phyloP scores from a whole-genome alignment of 768 basidiomycete genomes.

The Lentinula edodes region DNA sequence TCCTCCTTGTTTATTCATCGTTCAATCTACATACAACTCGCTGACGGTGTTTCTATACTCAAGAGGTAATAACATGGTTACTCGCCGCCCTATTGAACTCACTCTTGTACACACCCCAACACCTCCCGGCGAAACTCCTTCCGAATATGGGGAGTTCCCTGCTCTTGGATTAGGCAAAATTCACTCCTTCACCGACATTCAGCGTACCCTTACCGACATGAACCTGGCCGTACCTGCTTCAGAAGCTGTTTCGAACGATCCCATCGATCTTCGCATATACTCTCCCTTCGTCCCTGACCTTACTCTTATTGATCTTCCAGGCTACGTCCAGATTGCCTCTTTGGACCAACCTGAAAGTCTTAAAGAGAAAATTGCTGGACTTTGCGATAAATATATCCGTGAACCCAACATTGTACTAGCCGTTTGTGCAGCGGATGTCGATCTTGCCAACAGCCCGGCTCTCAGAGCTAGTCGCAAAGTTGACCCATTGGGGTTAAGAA shows the following conservation, averaged over 20 bases:
- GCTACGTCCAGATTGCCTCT: constrained; percentile 92
- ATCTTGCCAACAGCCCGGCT: constrained; percentile 96
- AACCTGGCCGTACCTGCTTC: constrained; percentile 90
- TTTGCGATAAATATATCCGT: constrained; percentile 97
- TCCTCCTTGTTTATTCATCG: background rate
- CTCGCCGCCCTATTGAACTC: constrained; percentile 94
- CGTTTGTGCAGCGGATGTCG: constrained; percentile 97
- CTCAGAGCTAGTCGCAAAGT: constrained; percentile 89
- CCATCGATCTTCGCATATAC: constrained; percentile 95
- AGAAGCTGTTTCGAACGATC: constrained; percentile 89
- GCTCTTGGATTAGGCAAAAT: constrained; percentile 85
- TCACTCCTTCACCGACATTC: constrained; percentile 86
- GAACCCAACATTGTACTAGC: constrained; percentile 99
- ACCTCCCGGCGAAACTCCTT: constrained; percentile 44
- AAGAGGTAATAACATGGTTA: constrained; percentile 99
- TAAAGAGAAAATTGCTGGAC: constrained; percentile 82
- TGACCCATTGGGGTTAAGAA: constrained; percentile 90
- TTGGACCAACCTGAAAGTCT: constrained; percentile 94
- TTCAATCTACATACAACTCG: background rate
- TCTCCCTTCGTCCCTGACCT: constrained; percentile 95
- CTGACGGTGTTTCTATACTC: background rate
- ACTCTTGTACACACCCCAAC: constrained; percentile 91
- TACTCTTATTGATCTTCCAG: constrained; percentile 94
- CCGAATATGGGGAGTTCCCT: constrained; percentile 94
- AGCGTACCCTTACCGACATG: constrained; percentile 88